phyloP scores from a whole-genome alignment of 129 eudicot genomes.

The Dittrichia graveolens region DNA sequence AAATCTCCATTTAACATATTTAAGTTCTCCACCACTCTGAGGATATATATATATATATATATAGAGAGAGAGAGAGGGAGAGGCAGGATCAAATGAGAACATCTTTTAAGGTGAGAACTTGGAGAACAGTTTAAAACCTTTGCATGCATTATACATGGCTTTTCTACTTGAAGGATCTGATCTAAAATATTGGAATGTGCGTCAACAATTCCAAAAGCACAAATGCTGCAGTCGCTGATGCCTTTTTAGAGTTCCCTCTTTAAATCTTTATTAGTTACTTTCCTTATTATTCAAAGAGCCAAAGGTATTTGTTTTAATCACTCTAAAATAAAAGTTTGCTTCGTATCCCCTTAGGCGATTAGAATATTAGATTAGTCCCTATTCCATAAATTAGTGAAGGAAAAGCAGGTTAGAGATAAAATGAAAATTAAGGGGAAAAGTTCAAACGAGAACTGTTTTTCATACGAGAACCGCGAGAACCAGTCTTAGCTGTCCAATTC shows the following conservation, averaged over 20 bases:
- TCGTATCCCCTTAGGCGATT: constrained; percentile 7
- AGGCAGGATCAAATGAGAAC: too few species aligned
- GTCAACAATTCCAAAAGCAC: neutral
- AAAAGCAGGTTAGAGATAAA: constrained; percentile 11
- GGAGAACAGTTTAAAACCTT: too few species aligned
- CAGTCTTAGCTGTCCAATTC: too few species aligned
- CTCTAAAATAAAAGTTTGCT: neutral
- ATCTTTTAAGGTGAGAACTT: too few species aligned
- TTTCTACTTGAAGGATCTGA: neutral
- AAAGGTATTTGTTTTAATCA: neutral
- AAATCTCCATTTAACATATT: constrained; percentile 14
- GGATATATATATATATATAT: too few species aligned
- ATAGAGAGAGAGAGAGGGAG: too few species aligned
- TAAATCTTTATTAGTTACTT: neutral
- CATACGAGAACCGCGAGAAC: too few species aligned
- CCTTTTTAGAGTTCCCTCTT: neutral
- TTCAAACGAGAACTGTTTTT: too few species aligned
- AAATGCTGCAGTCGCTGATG: neutral
- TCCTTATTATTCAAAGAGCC: constrained; percentile 8
- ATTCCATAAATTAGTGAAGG: neutral
- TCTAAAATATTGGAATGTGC: constrained; percentile 6
- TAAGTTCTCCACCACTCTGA: constrained; percentile 16
- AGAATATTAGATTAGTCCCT: constrained; percentile 10
- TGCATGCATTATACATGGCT: neutral
- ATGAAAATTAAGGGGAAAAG: neutral